phyloP scores from a whole-genome alignment of 176 grass and related monocot species.

The Chrysopogon serrulatus region DNA sequence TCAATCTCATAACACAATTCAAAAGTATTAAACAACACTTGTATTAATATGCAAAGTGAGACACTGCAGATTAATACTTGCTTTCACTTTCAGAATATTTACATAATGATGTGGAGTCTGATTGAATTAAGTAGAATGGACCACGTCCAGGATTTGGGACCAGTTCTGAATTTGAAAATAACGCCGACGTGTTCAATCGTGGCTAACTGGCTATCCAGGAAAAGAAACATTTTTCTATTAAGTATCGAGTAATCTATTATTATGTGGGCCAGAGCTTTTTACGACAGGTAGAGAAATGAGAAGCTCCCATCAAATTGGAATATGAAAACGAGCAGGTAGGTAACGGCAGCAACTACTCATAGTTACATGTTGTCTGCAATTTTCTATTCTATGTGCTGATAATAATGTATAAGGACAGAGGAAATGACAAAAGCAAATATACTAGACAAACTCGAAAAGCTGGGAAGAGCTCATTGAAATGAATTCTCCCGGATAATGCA shows the following conservation, averaged over 20 bases:
- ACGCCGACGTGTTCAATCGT: not conserved
- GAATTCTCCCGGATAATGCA: not conserved
- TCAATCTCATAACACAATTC: not conserved
- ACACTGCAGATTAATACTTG: not conserved
- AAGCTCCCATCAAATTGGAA: not conserved
- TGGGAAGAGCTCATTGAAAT: not conserved
- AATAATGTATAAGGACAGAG: not conserved
- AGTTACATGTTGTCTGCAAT: not conserved
- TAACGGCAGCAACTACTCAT: not conserved
- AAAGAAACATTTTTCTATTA: not conserved
- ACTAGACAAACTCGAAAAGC: not conserved
- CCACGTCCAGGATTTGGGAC: not conserved
- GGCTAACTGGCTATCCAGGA: not conserved
- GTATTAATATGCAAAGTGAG: not conserved
- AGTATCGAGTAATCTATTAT: not conserved
- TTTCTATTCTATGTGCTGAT: not conserved
- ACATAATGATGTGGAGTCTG: not conserved
- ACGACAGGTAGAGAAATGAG: not conserved
- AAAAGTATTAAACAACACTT: not conserved
- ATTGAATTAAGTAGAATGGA: not conserved
- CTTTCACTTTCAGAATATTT: not conserved
- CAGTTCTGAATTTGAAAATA: not conserved
- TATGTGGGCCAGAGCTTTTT: not conserved
- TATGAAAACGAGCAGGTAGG: constrained; percentile 5
- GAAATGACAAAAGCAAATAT: not conserved